A percentile compares a stretch with the other conserved stretches of the same genome.
These are phyloP conservation scores for Mycogone perniciosa DNA, from an alignment of 2,329 filamentous ascomycete genomes.

Conservation along the genomic window DNA sequence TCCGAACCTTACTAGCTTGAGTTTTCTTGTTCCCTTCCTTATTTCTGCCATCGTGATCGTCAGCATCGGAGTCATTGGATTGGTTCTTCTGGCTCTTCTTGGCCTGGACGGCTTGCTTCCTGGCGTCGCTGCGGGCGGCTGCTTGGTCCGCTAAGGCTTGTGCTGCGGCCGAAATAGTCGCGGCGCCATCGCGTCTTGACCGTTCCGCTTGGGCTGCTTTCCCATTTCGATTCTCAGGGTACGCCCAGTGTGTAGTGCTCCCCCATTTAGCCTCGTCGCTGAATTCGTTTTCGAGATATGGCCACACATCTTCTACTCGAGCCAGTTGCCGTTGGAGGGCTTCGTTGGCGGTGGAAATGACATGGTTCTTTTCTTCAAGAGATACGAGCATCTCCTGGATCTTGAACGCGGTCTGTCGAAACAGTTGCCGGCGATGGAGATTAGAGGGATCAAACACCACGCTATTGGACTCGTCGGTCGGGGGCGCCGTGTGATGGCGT, in stretches of 20 bases:
- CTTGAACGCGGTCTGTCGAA: slow-evolving; percentile 69
- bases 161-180: slow-evolving; percentile 69
- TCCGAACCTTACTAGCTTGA: slow-evolving; percentile 57
- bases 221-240: slow-evolving; percentile 71
- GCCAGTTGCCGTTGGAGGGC: slow-evolving; percentile 77
- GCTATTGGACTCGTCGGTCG: slow-evolving; percentile 39
- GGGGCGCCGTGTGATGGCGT: slow-evolving; percentile 30
- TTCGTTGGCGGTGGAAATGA: slow-evolving; percentile 87
- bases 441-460: slow-evolving; percentile 50
- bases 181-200: slow-evolving; percentile 70
- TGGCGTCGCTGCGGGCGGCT: slow-evolving; percentile 73
- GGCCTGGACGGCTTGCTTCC: slow-evolving; percentile 73
- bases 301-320: slow-evolving; percentile 81
- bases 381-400: slow-evolving; percentile 82
- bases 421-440: slow-evolving; percentile 63
- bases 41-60: slow-evolving; percentile 54
- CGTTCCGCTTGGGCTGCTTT: slow-evolving; percentile 63
- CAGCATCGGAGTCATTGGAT: slow-evolving; percentile 71
- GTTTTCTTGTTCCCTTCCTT: slow-evolving; percentile 57
- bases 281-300: slow-evolving; percentile 80
- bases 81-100: slow-evolving; percentile 66
- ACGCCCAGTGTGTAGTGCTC: slow-evolving; percentile 90
- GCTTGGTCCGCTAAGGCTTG: slow-evolving; percentile 76
- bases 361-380: slow-evolving; percentile 95
- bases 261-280: slow-evolving; percentile 93